These are phyloP conservation scores for Rhytidiadelphus loreus DNA, from an alignment of 225 moss, liverwort and hornwort species.

Conservation along the genomic window DNA sequence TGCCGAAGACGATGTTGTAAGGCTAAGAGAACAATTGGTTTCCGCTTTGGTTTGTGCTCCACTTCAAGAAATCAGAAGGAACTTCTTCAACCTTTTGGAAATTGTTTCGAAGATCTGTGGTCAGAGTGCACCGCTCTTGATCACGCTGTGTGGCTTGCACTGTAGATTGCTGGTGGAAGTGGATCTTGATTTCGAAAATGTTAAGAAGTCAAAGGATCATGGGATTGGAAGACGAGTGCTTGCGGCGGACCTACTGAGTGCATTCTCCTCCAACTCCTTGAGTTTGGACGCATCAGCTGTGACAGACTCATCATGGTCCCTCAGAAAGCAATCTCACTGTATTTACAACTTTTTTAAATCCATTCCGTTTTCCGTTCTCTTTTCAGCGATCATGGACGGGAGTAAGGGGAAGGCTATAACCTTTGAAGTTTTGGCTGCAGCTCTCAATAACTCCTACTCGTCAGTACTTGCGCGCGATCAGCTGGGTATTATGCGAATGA, in stretches of 20 bases:
- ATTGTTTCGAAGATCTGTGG: conserved; percentile 26
- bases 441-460: conserved; percentile 30
- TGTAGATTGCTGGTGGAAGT: conserved; percentile 37
- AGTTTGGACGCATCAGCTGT: background rate
- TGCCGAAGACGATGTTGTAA: background rate
- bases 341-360: conserved; percentile 16
- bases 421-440: conserved; percentile 21
- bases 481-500: conserved; percentile 34
- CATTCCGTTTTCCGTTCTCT: conserved; percentile 58
- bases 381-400: conserved; percentile 43
- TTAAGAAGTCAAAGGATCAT: conserved; percentile 12
- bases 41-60: conserved; percentile 37
- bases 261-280: conserved; percentile 17
- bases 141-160: conserved; percentile 49
- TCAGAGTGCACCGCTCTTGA: conserved; percentile 41
- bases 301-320: background rate
- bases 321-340: background rate
- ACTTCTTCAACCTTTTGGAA: conserved; percentile 46
- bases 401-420: conserved; percentile 22
- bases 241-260: conserved; percentile 16
- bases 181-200: conserved; percentile 4
- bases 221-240: conserved; percentile 3
- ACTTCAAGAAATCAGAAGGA: conserved; percentile 30
- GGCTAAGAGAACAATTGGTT: conserved; percentile 18
- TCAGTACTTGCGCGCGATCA: conserved; percentile 23